Conservation (phyloP, 352 stramenopile species). For the Phytophthora kernoviae region DNA sequence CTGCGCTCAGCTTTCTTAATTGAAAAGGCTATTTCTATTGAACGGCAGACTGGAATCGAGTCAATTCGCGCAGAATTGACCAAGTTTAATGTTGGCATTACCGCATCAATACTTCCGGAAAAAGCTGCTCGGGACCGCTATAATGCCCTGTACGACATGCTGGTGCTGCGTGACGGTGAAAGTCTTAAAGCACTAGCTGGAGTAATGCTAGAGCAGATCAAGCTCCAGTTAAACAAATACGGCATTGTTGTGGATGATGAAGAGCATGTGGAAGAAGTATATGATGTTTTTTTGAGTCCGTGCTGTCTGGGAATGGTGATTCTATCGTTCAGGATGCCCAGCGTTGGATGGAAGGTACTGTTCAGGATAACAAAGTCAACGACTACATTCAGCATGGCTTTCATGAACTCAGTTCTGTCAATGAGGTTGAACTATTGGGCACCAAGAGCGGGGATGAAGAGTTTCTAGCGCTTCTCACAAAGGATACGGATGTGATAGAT, state of each 20-base stretch:
- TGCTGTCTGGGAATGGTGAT: conserved; percentile 56
- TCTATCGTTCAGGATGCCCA: conserved; percentile 71
- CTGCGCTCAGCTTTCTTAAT: conserved; percentile 68
- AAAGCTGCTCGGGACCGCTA: conserved; percentile 42
- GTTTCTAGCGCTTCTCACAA: conserved; percentile 59
- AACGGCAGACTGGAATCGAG: conserved; percentile 42
- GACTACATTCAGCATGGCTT: conserved; percentile 74
- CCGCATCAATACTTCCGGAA: conserved; percentile 17
- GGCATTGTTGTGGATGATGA: conserved; percentile 67
- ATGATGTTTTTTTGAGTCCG: conserved; percentile 61
- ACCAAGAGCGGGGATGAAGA: conserved; percentile 58
- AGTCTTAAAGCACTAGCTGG: conserved; percentile 62
- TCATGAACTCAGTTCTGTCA: conserved; percentile 57
- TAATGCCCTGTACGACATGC: conserved; percentile 58
- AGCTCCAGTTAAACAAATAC: conserved; percentile 58
- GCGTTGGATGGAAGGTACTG: conserved; percentile 61
- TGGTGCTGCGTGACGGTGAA: conserved; percentile 73
- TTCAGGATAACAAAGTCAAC: conserved; percentile 39
- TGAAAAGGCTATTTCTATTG: conserved; percentile 73
- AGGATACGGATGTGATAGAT: conserved; percentile 32
- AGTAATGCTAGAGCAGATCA: conserved; percentile 69
- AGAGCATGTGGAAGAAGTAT: conserved; percentile 62
- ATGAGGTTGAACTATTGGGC: conserved; percentile 55
- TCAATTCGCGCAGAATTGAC: conserved; percentile 50
- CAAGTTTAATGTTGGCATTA: conserved; percentile 60